These are phyloP conservation scores for Talaromyces piceae DNA, from an alignment of 2,329 filamentous ascomycete genomes.

Conservation along the genomic window DNA sequence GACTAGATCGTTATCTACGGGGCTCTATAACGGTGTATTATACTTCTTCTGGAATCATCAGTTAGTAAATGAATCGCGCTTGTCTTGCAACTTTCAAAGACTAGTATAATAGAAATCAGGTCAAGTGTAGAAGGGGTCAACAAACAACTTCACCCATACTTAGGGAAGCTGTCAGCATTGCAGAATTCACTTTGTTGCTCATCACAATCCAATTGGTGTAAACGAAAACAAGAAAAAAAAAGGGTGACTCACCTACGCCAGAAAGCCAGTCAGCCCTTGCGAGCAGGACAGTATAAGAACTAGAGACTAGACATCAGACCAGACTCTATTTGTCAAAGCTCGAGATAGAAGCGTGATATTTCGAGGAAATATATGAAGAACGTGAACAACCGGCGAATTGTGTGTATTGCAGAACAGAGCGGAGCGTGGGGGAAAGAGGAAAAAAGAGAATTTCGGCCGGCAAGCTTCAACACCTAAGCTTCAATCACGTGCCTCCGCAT, in stretches of 20 bases:
- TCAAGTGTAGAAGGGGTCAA: slow-evolving; percentile 42
- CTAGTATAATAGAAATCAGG: slow-evolving; percentile 25
- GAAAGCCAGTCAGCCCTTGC: not conserved
- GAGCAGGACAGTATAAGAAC: not conserved
- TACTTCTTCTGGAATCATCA: not conserved
- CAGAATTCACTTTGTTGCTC: slow-evolving; percentile 38
- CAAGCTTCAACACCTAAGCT: slow-evolving; percentile 8
- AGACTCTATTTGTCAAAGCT: too few relatives aligned
- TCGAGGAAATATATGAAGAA: too few relatives aligned
- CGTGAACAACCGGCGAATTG: too few relatives aligned
- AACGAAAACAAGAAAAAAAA: slow-evolving; percentile 10
- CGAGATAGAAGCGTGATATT: too few relatives aligned
- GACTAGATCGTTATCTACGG: not conserved
- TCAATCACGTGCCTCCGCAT: slow-evolving; percentile 8
- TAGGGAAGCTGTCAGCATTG: slow-evolving; percentile 39
- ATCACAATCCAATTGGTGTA: slow-evolving; percentile 21
- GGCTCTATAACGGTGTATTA: slow-evolving; percentile 13
- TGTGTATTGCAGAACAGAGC: not conserved
- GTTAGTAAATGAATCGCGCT: slow-evolving; percentile 1
- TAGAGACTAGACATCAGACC: not conserved
- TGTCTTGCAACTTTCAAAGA: not conserved
- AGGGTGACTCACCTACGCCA: slow-evolving; percentile 4
- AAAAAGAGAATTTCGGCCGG: not conserved
- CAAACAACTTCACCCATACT: slow-evolving; percentile 33
- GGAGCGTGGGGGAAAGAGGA: not conserved